Evolutionary conservation across 83 land plant genomes (phyloP).

Genomic region (Isoetes engelmannii): DNA sequence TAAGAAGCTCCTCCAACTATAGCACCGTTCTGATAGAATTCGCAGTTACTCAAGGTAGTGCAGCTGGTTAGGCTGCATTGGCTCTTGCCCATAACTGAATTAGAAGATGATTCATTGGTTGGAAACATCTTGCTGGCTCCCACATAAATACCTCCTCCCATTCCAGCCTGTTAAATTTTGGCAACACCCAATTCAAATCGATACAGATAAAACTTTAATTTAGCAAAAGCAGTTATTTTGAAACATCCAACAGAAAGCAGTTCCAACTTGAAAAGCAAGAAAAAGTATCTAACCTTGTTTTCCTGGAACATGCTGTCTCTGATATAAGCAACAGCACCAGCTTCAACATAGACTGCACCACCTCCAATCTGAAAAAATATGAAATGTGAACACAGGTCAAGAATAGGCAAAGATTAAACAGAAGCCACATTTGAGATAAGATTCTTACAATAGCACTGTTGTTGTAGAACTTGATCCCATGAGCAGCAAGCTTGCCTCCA

Average conservation of each 20-base stretch:
- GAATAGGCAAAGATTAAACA: background rate
- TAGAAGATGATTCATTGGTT: background rate
- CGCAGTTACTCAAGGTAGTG: conserved; percentile 22
- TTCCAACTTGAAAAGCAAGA: too few species aligned
- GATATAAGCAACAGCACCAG: conserved; percentile 26
- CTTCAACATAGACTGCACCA: conserved; percentile 28
- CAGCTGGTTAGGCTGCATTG: conserved; percentile 32
- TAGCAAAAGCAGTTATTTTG: too few species aligned
- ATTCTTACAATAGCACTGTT: conserved; percentile 26
- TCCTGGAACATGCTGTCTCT: conserved; percentile 20
- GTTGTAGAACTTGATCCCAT: conserved; percentile 29
- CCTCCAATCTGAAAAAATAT: conserved; percentile 12
- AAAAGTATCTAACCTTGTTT: conserved; percentile 17
- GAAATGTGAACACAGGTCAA: background rate
- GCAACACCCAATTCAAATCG: background rate
- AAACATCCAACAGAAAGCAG: too few species aligned
- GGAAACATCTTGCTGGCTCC: conserved; percentile 23
- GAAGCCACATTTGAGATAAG: background rate
- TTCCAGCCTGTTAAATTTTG: conserved; percentile 16
- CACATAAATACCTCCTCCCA: conserved; percentile 30
- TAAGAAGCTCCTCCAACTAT: conserved; percentile 30
- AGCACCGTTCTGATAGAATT: conserved; percentile 22
- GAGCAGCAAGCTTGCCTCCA: conserved; percentile 30
- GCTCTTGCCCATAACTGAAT: background rate
- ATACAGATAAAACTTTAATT: too few species aligned